Base-by-base conservation (phyloP, 2,329 filamentous ascomycete genomes). In the Chaetomium sp. region DNA sequence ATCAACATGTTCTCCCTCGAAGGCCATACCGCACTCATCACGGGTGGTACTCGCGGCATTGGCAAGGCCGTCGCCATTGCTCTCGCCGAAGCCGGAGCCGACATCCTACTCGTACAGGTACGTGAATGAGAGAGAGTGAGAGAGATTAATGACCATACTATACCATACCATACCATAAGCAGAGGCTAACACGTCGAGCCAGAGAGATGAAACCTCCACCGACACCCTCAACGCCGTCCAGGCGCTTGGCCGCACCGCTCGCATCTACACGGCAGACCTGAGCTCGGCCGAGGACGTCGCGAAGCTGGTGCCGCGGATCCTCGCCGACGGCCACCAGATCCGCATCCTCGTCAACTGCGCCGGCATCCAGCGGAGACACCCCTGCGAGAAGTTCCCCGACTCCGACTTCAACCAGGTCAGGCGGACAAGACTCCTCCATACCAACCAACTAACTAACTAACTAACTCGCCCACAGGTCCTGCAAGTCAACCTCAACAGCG, bases 291-390 rank as follows among this genome's bases (percentile, higher is more conserved):
- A 78, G 23, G 85, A 86, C 25, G 87, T 93, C 62, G 78, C 82
- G n/a, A 76, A 78, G 0, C 81, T 93, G 2, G 79, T 87, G 1
- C 85, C 88, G 27, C 78, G 78, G 23, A 76, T 93, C 63, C 79
- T 91, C n/a, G 78, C 81, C 50, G 85, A 88, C 72, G 84, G 84
- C 57, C 82, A 87, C 74, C 74, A 86, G 73, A 86, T 96, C 68
- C 85, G 91, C 73, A 91, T 96, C 73, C 85, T 96, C 8, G 80
- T 96, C 71, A 96, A 93, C 79, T 94, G 91, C 78, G 93, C 90
- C 21, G 93, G 93, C 29, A 93, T 96, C 74, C 93, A 96, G 77
- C 84, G 87, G 67, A 84, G 92, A 16, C 90, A 95, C 76, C 86
- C 90, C 0, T 87, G 89, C 51, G 86, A 92, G 71, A 77, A 84